Percentiles rank a stretch among this genome's conserved stretches.
These are phyloP conservation scores for Penicillium sp. DNA, from an alignment of 2,329 filamentous ascomycete genomes.

Conservation along the genomic window DNA sequence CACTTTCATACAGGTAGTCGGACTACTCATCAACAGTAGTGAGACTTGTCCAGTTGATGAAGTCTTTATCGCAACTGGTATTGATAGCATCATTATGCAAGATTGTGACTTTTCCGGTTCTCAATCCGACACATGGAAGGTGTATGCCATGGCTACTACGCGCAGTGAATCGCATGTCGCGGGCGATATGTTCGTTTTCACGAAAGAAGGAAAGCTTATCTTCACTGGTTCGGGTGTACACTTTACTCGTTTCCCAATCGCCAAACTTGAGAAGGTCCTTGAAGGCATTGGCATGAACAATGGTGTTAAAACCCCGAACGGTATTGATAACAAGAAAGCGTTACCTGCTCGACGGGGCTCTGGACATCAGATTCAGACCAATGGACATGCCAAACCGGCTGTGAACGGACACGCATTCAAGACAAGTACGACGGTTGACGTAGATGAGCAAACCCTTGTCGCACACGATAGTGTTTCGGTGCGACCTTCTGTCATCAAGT, in stretches of 20 bases:
- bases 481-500: not conserved
- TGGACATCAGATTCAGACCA: not conserved
- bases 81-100: conserved; percentile 12
- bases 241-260: conserved; percentile 5
- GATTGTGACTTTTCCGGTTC: conserved; percentile 7
- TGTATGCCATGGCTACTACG: conserved; percentile 7
- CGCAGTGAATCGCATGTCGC: conserved; percentile 5
- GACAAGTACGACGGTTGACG: not conserved
- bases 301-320: not conserved
- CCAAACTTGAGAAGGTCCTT: conserved; percentile 9
- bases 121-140: conserved; percentile 7
- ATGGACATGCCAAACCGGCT: not conserved
- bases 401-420: not conserved
- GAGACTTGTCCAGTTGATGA: conserved; percentile 9
- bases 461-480: conserved; percentile 1
- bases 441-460: conserved; percentile 7
- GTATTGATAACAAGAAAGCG: not conserved
- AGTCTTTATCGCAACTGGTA: conserved; percentile 6
- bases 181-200: conserved; percentile 14
- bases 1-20: conserved; percentile 9
- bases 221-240: conserved; percentile 10
- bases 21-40: conserved; percentile 10
- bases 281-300: conserved; percentile 2
- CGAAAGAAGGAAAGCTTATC: conserved; percentile 5
- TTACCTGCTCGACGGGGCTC: not conserved